Percentiles rank a stretch among this genome's conserved stretches.
Conservation (phyloP, 2,329 filamentous ascomycete species). For the Blastomyces percursus region DNA sequence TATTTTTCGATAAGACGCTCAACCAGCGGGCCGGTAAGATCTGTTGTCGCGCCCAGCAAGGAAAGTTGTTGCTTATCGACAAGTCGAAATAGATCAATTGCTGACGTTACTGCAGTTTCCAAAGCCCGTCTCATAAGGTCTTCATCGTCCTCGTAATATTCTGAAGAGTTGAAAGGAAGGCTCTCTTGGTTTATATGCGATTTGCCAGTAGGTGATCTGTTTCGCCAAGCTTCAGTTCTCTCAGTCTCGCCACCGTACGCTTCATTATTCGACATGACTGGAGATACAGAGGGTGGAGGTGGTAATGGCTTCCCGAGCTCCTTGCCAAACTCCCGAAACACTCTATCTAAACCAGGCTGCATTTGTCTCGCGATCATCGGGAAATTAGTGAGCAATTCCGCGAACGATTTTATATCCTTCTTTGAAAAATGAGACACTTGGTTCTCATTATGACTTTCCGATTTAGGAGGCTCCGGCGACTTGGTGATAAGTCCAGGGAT, state of each 20-base stretch:
- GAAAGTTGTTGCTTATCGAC: constrained; percentile 95
- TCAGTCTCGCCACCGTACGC: constrained; percentile 30
- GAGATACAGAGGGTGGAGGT: constrained; percentile 49
- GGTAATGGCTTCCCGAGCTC: constrained; percentile 79
- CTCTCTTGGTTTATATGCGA: constrained; percentile 20
- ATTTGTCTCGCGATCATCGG: constrained; percentile 95
- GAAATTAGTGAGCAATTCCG: constrained; percentile 79
- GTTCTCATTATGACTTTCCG: constrained; percentile 22
- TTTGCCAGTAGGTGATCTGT: constrained; percentile 21
- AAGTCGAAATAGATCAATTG: constrained; percentile 89
- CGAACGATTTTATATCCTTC: constrained; percentile 85
- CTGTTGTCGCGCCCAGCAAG: constrained; percentile 80
- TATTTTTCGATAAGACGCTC: constrained; percentile 93
- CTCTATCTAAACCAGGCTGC: constrained; percentile 77
- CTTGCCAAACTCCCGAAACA: constrained; percentile 80
- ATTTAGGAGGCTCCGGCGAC: constrained; percentile 16
- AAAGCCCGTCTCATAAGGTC: constrained; percentile 78
- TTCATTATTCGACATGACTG: constrained; percentile 49
- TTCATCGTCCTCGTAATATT: constrained; percentile 80
- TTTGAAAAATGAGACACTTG: constrained; percentile 43
- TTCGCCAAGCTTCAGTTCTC: constrained; percentile 27
- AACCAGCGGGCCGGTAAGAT: constrained; percentile 81
- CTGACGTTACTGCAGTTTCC: constrained; percentile 83
- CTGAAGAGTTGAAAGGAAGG: constrained; percentile 48
- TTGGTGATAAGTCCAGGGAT: constrained; percentile 32